Evolutionary conservation across 176 grass and related monocot species (phyloP).

Genomic region (Alopecurus myosuroides): DNA sequence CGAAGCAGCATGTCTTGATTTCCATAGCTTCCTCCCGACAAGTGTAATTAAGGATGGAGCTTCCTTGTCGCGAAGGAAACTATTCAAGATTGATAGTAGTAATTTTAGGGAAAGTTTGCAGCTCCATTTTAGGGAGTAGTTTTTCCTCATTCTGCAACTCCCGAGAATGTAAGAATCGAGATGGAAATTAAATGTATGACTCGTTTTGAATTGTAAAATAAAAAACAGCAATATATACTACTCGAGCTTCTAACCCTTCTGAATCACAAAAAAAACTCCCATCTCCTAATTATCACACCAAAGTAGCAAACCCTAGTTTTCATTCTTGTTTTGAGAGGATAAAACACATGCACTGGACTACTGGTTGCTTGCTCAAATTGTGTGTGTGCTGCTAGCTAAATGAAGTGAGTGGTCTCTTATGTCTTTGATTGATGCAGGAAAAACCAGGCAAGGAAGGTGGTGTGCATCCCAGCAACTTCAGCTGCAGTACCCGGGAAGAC

Average conservation of each 20-base stretch:
- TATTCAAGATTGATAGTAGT: slow-evolving; percentile 7
- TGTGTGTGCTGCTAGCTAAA: not conserved
- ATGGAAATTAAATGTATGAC: not conserved
- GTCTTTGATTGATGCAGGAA: slow-evolving; percentile 50
- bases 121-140: slow-evolving; percentile 15
- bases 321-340: not conserved
- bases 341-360: not conserved
- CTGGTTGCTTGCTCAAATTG: not conserved
- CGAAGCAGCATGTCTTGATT: slow-evolving; percentile 1
- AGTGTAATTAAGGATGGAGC: slow-evolving; percentile 2
- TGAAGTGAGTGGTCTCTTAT: not conserved
- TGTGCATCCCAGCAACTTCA: slow-evolving; percentile 86
- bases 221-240: slow-evolving; percentile 30
- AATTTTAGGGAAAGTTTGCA: slow-evolving; percentile 32
- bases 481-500: slow-evolving; percentile 42
- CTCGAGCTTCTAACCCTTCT: not conserved
- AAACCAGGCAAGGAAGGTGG: slow-evolving; percentile 92
- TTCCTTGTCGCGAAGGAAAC: slow-evolving; percentile 12
- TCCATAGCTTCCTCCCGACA: not conserved
- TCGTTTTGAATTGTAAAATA: not conserved
- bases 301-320: slow-evolving; percentile 5
- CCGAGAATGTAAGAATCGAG: slow-evolving; percentile 3
- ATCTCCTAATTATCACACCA: not conserved
- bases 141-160: slow-evolving; percentile 38
- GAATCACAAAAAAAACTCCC: not conserved